Evolutionary conservation across 176 grass and related monocot genomes (phyloP).

Genomic region (Luzula sylvatica): DNA sequence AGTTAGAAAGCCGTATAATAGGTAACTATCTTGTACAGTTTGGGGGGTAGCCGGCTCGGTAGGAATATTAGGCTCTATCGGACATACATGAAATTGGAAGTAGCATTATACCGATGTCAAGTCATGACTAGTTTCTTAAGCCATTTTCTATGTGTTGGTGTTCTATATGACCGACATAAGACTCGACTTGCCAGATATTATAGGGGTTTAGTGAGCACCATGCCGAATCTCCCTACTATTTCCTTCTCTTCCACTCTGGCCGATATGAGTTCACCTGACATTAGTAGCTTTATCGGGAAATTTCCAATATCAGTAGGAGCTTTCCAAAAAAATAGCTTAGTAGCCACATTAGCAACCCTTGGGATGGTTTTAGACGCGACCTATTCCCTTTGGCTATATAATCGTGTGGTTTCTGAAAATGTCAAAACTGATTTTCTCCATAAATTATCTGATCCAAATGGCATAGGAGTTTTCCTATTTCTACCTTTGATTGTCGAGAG

Average conservation of each 20-base stretch:
- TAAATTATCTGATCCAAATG: not conserved
- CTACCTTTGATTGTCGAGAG: not conserved
- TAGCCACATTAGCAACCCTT: no score
- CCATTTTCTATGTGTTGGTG: no score
- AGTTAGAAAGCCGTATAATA: no score
- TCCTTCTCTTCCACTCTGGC: not conserved
- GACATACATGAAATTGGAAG: no score
- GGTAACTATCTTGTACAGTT: no score
- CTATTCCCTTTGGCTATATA: no score
- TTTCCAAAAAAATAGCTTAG: not conserved
- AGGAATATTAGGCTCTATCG: no score
- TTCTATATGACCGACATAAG: slow-evolving; percentile 1
- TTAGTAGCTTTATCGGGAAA: slow-evolving; percentile 2
- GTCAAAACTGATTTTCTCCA: not conserved
- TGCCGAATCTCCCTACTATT: slow-evolving; percentile 6
- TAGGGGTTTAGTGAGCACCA: slow-evolving; percentile 17
- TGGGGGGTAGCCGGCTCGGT: no score
- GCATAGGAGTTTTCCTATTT: not conserved
- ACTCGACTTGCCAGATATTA: slow-evolving; percentile 12
- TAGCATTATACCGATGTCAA: no score
- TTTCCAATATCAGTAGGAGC: not conserved
- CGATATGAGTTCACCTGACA: not conserved
- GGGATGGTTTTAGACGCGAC: no score
- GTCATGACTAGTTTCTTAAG: no score
- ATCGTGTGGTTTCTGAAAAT: not conserved